Conservation (phyloP, 352 stramenopile species). For the Phytophthora pseudosyringae region DNA sequence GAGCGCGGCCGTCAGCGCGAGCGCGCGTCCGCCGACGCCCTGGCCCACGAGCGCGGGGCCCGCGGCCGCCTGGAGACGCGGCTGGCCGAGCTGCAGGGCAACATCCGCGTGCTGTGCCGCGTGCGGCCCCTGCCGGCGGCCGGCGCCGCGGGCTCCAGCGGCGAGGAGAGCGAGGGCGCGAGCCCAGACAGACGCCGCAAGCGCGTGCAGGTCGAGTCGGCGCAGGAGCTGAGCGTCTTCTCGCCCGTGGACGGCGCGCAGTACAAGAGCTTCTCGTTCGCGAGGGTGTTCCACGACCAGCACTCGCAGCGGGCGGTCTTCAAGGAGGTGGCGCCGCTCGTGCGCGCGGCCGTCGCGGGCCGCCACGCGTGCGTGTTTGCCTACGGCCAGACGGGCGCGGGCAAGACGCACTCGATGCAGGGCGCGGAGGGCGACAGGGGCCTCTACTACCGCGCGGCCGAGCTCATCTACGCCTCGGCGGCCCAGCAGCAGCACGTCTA, state of each 20-base stretch:
- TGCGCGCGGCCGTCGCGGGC: slow-evolving; percentile 89
- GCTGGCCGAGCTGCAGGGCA: slow-evolving; percentile 54
- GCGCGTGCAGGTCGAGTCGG: slow-evolving; percentile 40
- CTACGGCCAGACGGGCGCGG: slow-evolving; percentile 89
- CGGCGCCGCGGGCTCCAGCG: slow-evolving; percentile 15
- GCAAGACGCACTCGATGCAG: slow-evolving; percentile 51
- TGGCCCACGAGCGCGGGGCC: slow-evolving; percentile 60
- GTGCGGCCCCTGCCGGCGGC: slow-evolving; percentile 52
- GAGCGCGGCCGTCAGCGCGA: slow-evolving; percentile 44
- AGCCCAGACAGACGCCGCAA: slow-evolving; percentile 30
- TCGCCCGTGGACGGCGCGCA: slow-evolving; percentile 52
- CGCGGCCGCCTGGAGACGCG: slow-evolving; percentile 55
- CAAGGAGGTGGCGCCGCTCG: slow-evolving; percentile 91
- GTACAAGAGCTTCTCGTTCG: slow-evolving; percentile 87
- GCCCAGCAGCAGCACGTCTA: slow-evolving; percentile 54
- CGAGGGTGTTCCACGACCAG: slow-evolving; percentile 85
- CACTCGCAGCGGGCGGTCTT: slow-evolving; percentile 90
- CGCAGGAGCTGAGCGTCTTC: slow-evolving; percentile 45
- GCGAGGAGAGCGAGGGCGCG: slow-evolving; percentile 30
- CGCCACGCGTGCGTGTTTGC: slow-evolving; percentile 96
- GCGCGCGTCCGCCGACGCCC: slow-evolving; percentile 36
- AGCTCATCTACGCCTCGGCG: slow-evolving; percentile 49
- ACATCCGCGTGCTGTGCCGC: slow-evolving; percentile 83
- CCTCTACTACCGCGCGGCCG: slow-evolving; percentile 49
- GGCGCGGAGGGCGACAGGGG: slow-evolving; percentile 49